phyloP scores from a whole-genome alignment of 2,329 filamentous ascomycete genomes.

The Xenoacremonium recifei region DNA sequence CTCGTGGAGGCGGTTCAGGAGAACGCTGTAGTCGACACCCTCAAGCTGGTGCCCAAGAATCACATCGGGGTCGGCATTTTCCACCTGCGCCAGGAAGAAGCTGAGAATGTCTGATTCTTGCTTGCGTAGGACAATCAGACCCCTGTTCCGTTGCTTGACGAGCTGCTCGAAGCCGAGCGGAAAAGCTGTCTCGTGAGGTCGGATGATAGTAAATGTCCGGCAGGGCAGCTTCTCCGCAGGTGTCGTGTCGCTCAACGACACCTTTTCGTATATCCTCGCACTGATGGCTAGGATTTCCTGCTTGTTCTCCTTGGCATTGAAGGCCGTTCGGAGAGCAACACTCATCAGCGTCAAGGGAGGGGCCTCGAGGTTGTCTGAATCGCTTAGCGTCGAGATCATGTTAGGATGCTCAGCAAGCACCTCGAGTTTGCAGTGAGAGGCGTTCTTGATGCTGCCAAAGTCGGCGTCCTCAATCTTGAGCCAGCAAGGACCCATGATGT shows the following conservation, averaged over 20 bases:
- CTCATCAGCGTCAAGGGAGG: slow-evolving; percentile 97
- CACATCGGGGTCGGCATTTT: slow-evolving; percentile 87
- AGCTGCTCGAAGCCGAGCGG: slow-evolving; percentile 84
- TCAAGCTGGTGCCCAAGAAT: slow-evolving; percentile 94
- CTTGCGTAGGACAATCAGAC: slow-evolving; percentile 76
- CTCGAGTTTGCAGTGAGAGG: slow-evolving; percentile 96
- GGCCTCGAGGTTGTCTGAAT: slow-evolving; percentile 77
- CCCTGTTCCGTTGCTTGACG: slow-evolving; percentile 68
- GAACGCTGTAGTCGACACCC: slow-evolving; percentile 90
- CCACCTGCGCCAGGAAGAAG: slow-evolving; percentile 86
- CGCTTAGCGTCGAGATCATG: slow-evolving; percentile 68
- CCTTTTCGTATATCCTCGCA: slow-evolving; percentile 87
- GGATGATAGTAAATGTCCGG: slow-evolving; percentile 87
- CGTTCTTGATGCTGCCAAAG: slow-evolving; percentile 82
- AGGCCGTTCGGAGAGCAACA: slow-evolving; percentile 79
- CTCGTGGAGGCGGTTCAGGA: slow-evolving; percentile 82
- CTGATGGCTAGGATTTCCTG: slow-evolving; percentile 93
- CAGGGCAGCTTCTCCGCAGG: slow-evolving; percentile 85
- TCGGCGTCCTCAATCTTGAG: slow-evolving; percentile 84
- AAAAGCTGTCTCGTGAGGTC: slow-evolving; percentile 73
- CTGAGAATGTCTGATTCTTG: slow-evolving; percentile 82
- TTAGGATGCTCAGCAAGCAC: slow-evolving; percentile 77
- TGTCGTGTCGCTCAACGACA: slow-evolving; percentile 83
- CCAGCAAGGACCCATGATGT: slow-evolving; percentile 99
- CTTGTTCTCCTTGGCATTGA: slow-evolving; percentile 91